Percentiles rank a stretch among this genome's conserved stretches.
These are phyloP conservation scores for Chaetomium cochliodes DNA, from an alignment of 495 filamentous ascomycete species.

Conservation along the genomic window DNA sequence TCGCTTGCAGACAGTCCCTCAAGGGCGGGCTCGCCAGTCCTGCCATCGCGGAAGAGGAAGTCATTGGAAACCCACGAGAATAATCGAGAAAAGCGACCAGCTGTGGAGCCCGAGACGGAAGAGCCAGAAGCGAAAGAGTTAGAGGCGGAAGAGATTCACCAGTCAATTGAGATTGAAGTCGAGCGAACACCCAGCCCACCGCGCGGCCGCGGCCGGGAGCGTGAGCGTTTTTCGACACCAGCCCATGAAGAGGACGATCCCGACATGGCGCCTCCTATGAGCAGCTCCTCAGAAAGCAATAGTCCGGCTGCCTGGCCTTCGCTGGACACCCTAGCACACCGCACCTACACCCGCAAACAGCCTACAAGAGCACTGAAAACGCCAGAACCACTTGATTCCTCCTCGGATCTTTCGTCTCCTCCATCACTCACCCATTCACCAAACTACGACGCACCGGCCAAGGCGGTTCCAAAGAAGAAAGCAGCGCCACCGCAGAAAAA, in stretches of 20 bases:
- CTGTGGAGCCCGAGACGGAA: constrained; percentile 22
- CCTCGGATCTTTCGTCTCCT: constrained; percentile 49
- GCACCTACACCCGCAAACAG: constrained; percentile 32
- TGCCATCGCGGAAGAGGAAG: constrained; percentile 48
- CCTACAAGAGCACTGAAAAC: constrained; percentile 31
- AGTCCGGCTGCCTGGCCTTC: constrained; percentile 43
- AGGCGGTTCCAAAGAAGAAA: constrained; percentile 28
- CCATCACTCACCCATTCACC: constrained; percentile 54
- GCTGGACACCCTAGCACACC: constrained; percentile 40
- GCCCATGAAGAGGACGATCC: constrained; percentile 38
- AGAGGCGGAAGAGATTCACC: constrained; percentile 21
- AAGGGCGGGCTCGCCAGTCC: constrained; percentile 27
- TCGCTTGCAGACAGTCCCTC: constrained; percentile 16
- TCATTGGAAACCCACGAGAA: constrained; percentile 41
- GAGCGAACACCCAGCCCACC: constrained; percentile 28
- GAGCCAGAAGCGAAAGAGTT: constrained; percentile 11
- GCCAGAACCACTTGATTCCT: constrained; percentile 32
- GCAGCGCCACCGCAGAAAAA: constrained; percentile 31
- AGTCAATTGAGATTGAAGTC: constrained; percentile 36
- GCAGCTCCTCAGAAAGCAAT: constrained; percentile 38
- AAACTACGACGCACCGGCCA: constrained; percentile 36
- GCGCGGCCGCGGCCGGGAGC: constrained; percentile 14
- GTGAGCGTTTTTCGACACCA: constrained; percentile 28
- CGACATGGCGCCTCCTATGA: constrained; percentile 47
- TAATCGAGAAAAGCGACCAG: constrained; percentile 29